Evolutionary conservation across 2,329 filamentous ascomycete species (phyloP).

Genomic region (Lasiodiplodia sp.): DNA sequence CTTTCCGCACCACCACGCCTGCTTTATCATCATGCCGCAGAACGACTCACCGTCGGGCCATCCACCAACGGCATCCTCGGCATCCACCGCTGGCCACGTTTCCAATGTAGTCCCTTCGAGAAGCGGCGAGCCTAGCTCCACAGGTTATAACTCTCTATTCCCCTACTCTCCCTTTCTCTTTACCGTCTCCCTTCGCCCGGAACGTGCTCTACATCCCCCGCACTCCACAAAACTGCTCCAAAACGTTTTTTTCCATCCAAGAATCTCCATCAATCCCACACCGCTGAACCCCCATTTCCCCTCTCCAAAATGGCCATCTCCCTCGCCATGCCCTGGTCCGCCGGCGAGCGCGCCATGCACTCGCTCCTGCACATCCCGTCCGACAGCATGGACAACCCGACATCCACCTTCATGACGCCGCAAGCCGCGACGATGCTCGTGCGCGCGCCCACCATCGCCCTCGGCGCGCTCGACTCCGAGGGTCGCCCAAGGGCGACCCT

Average conservation of each 20-base stretch:
- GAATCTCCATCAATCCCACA: no score
- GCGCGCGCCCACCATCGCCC: constrained; percentile 70
- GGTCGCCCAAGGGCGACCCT: constrained; percentile 77
- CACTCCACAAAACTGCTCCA: no score
- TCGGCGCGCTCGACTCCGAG: constrained; percentile 73
- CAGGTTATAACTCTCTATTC: not conserved
- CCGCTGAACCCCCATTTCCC: no score
- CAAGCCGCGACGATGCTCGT: constrained; percentile 68
- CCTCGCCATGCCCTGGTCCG: constrained; percentile 63
- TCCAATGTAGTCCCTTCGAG: not conserved
- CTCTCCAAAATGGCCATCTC: constrained; percentile 53
- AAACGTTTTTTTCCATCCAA: not conserved
- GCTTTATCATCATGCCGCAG: constrained; percentile 16
- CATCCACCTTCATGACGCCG: constrained; percentile 66
- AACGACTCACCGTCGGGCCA: not conserved
- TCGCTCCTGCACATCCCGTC: constrained; percentile 65
- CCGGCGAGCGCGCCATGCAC: constrained; percentile 73
- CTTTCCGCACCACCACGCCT: not conserved
- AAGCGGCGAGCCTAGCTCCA: not conserved
- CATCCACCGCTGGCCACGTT: not conserved
- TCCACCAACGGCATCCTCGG: not conserved
- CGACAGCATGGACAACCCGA: constrained; percentile 68
- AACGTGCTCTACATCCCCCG: no score
- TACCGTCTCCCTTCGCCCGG: not conserved
- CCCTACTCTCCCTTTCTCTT: not conserved